phyloP scores from a whole-genome alignment of 306 rosid species.

The Erythrophleum fordii region DNA sequence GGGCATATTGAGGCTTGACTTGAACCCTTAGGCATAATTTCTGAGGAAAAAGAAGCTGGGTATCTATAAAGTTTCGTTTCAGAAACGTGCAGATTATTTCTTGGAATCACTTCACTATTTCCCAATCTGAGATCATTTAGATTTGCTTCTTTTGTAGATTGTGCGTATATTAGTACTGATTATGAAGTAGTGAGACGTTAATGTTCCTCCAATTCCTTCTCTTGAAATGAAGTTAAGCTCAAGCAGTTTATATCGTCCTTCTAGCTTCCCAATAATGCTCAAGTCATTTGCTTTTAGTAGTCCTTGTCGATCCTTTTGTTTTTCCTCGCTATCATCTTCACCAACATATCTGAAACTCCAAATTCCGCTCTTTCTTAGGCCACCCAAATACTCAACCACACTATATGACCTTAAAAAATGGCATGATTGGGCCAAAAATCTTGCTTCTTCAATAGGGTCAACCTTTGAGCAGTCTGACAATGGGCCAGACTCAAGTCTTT shows the following conservation, averaged over 20 bases:
- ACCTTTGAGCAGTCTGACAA: slow-evolving; percentile 65
- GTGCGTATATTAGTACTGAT: neutral
- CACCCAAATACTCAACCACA: slow-evolving; percentile 60
- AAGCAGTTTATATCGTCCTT: slow-evolving; percentile 29
- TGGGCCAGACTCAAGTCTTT: slow-evolving; percentile 70
- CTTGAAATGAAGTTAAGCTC: slow-evolving; percentile 60
- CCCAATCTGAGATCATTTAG: neutral
- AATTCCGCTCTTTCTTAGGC: slow-evolving; percentile 71
- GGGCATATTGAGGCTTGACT: neutral
- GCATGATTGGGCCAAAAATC: slow-evolving; percentile 78
- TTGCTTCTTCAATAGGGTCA: slow-evolving; percentile 69
- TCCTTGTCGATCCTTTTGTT: slow-evolving; percentile 44
- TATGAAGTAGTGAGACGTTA: neutral
- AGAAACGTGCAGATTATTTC: neutral
- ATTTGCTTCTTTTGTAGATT: neutral
- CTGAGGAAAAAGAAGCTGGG: neutral
- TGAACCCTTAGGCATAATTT: neutral
- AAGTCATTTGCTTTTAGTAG: slow-evolving; percentile 33
- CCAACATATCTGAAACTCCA: slow-evolving; percentile 50
- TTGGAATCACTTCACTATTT: neutral
- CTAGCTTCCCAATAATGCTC: slow-evolving; percentile 38
- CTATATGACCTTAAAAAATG: slow-evolving; percentile 64
- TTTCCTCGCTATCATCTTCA: slow-evolving; percentile 33
- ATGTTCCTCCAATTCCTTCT: slow-evolving; percentile 25
- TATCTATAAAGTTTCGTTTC: neutral